Evolutionary conservation across 73 alveolate species (phyloP).

Genomic region (Tetrahymena thermophila): DNA sequence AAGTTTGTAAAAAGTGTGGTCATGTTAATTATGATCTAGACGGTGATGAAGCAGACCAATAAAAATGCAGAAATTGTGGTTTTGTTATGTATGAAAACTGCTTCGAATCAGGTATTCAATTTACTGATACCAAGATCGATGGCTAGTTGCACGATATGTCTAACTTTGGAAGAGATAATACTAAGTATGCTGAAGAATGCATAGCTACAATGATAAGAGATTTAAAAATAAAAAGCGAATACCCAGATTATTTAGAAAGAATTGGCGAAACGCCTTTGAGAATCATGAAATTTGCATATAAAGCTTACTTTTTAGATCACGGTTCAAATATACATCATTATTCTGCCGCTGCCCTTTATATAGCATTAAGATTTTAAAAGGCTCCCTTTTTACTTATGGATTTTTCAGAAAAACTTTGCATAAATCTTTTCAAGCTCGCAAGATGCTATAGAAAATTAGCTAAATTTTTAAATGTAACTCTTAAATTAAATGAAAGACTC

Average conservation of each 20-base stretch:
- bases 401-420: conserved; percentile 80
- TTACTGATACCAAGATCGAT: not conserved
- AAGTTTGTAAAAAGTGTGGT: not conserved
- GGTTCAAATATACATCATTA: not conserved
- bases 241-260: not conserved
- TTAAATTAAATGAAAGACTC: conserved; percentile 2
- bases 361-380: conserved; percentile 79
- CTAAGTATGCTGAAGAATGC: not conserved
- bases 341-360: conserved; percentile 55
- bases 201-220: not conserved
- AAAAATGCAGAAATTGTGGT: not conserved
- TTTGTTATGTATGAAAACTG: not conserved
- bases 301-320: not conserved
- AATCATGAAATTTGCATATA: not conserved
- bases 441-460: conserved; percentile 73
- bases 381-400: conserved; percentile 89
- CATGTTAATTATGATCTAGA: not conserved
- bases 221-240: not conserved
- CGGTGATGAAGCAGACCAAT: not conserved
- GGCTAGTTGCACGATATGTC: not conserved
- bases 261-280: not conserved
- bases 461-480: conserved; percentile 51
- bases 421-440: conserved; percentile 77
- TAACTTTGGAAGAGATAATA: not conserved
- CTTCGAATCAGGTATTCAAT: not conserved